Conservation (phyloP, 75 land plant species). For the Larix kaempferi region DNA sequence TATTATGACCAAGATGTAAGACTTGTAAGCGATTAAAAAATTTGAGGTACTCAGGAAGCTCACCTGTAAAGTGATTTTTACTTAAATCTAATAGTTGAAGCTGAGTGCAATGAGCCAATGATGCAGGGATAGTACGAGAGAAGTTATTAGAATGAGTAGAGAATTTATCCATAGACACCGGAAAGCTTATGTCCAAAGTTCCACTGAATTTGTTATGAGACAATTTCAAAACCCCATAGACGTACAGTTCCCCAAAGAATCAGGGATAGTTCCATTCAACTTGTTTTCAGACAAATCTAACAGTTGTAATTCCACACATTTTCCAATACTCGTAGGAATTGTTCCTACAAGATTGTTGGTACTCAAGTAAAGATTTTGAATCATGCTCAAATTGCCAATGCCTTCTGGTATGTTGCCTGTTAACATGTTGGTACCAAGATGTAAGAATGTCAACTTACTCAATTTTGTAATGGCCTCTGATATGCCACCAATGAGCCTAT, state of each 20-base stretch:
- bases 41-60: too few species aligned
- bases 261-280: constrained; percentile 41
- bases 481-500: constrained; percentile 27
- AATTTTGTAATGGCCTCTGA: constrained; percentile 29
- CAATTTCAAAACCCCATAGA: constrained; percentile 23
- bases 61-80: too few species aligned
- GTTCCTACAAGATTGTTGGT: constrained; percentile 43
- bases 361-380: constrained; percentile 42
- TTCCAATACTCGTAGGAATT: constrained; percentile 42
- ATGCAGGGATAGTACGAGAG: too few species aligned
- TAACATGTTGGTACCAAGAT: constrained; percentile 17
- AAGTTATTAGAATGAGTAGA: too few species aligned
- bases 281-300: constrained; percentile 30
- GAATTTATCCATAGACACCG: too few species aligned
- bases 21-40: too few species aligned
- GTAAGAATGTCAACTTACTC: constrained; percentile 8
- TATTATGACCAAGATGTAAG: too few species aligned
- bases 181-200: too few species aligned
- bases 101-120: too few species aligned
- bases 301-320: constrained; percentile 28
- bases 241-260: constrained; percentile 34
- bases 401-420: constrained; percentile 23
- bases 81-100: too few species aligned
- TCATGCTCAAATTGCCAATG: constrained; percentile 25
- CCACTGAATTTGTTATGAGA: too few species aligned